Percentiles rank a stretch among this genome's conserved stretches.
phyloP scores from a whole-genome alignment of 768 basidiomycete species.

The Udeniomyces megalosporus region DNA sequence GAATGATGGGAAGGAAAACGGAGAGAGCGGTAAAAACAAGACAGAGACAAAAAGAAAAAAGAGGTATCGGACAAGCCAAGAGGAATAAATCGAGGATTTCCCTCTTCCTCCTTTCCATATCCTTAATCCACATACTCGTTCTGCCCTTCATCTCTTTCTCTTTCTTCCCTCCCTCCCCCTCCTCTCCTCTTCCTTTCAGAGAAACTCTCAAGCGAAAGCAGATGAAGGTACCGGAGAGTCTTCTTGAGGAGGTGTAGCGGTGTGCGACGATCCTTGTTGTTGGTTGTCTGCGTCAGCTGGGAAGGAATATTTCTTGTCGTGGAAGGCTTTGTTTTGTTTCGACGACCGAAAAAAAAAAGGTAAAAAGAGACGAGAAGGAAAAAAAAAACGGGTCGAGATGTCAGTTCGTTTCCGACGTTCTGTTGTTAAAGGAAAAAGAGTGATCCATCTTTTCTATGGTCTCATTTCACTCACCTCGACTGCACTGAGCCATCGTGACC shows the following conservation, averaged over 20 bases:
- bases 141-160: not conserved
- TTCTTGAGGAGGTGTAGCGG: not conserved
- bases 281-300: conserved; percentile 11
- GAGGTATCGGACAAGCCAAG: no score
- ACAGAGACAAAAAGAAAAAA: no score
- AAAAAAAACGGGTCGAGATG: no score
- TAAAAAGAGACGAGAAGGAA: no score
- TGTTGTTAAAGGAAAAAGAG: no score
- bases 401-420: no score
- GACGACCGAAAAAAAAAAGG: no score
- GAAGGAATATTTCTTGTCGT: conserved; percentile 14
- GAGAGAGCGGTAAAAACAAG: no score
- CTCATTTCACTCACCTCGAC: not conserved
- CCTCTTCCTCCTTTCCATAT: not conserved
- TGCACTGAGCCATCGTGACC: conserved; percentile 9
- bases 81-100: no score
- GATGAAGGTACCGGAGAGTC: not conserved
- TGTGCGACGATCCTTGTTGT: conserved; percentile 2
- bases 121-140: not conserved
- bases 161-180: not conserved
- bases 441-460: no score
- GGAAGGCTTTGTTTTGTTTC: no score
- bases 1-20: no score
- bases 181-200: not conserved
- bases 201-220: not conserved